Conservation (phyloP, 2,329 filamentous ascomycete genomes). For the Phyllosticta ampelicida region DNA sequence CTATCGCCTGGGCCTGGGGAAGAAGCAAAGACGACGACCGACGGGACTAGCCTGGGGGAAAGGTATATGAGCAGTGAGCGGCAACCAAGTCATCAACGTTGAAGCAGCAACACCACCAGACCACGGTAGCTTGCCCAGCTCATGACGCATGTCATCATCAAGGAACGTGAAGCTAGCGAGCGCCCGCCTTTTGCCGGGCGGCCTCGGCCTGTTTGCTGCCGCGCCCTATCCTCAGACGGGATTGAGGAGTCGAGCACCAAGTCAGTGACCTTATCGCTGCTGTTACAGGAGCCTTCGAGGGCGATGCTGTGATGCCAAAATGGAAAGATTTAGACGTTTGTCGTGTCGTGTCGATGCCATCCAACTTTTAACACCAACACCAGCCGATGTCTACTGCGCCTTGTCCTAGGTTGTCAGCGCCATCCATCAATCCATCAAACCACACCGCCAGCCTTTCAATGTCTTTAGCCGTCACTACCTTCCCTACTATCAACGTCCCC, state of each 20-base stretch:
- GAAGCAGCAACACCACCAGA: background rate
- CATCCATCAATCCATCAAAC: too few relatives aligned
- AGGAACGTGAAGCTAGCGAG: too few relatives aligned
- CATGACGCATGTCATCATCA: background rate
- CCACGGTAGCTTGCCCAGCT: background rate
- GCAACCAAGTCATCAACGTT: background rate
- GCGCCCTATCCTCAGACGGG: background rate
- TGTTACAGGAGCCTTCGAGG: too few relatives aligned
- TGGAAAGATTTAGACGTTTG: too few relatives aligned
- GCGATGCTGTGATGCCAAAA: too few relatives aligned
- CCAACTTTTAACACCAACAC: too few relatives aligned
- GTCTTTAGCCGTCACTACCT: too few relatives aligned
- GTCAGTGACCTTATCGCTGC: background rate
- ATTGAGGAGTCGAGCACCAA: too few relatives aligned
- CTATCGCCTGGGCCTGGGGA: too few relatives aligned
- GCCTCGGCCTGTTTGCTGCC: background rate
- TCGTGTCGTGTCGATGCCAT: background rate
- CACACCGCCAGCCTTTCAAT: too few relatives aligned
- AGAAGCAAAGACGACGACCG: background rate
- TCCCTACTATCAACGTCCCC: too few relatives aligned
- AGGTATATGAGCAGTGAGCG: background rate
- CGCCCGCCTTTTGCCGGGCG: background rate
- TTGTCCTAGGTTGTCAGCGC: background rate
- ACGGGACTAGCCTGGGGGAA: background rate
- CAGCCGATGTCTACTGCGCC: background rate